A percentile compares a stretch with the other conserved stretches of the same genome.
Evolutionary conservation across 1,284 basidiomycete species (phyloP).

Genomic region (Hortiboletus rubellus): DNA sequence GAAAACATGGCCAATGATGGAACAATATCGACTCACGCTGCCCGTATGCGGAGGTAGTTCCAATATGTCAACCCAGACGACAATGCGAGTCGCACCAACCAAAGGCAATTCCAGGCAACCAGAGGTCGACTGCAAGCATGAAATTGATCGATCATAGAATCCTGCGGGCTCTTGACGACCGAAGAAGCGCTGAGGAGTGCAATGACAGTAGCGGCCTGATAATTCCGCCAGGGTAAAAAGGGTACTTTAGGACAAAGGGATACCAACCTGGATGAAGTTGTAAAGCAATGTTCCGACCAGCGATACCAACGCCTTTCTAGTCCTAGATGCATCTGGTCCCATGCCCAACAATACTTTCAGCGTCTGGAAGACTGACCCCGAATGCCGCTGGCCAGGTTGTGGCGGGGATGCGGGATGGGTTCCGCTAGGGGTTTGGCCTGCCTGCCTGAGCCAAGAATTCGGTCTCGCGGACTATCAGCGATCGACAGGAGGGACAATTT

Average conservation of each 20-base stretch:
- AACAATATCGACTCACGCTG: conserved; percentile 36
- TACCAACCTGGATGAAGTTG: conserved; percentile 57
- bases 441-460: conserved; percentile 30
- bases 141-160: conserved; percentile 55
- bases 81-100: conserved; percentile 59
- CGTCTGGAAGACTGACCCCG: conserved; percentile 20
- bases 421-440: conserved; percentile 19
- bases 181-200: conserved; percentile 54
- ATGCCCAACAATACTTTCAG: conserved; percentile 55
- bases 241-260: background rate
- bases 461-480: conserved; percentile 24
- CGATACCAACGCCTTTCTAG: conserved; percentile 57
- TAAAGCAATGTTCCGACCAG: conserved; percentile 56
- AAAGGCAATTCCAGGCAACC: conserved; percentile 70
- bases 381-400: conserved; percentile 5
- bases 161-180: conserved; percentile 49
- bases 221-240: conserved; percentile 14
- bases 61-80: conserved; percentile 57
- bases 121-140: conserved; percentile 64
- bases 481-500: conserved; percentile 6
- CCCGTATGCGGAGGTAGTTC: conserved; percentile 55
- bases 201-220: conserved; percentile 55
- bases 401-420: conserved; percentile 3
- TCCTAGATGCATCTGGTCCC: conserved; percentile 54
- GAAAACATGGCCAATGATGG: background rate